Percentiles rank a stretch among this genome's conserved stretches.
Evolutionary conservation across 2,329 filamentous ascomycete genomes (phyloP).

Genomic region (Fusarium drepaniforme): DNA sequence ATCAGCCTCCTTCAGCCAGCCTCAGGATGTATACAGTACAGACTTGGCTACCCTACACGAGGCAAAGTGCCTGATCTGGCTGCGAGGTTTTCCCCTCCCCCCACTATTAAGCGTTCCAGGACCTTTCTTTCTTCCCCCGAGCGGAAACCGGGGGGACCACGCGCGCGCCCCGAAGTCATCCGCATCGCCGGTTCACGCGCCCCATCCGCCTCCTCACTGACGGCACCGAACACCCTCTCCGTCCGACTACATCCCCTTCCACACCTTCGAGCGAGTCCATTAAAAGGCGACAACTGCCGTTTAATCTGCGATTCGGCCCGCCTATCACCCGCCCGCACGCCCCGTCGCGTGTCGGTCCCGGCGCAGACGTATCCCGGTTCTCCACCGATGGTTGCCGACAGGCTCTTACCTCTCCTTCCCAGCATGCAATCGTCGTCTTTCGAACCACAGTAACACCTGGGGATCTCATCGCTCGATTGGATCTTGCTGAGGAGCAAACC

Average conservation of each 20-base stretch:
- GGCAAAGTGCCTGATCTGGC: constrained; percentile 4
- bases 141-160: constrained; percentile 39
- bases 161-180: constrained; percentile 48
- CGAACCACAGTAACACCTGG: constrained; percentile 23
- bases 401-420: constrained; percentile 29
- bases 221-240: constrained; percentile 26
- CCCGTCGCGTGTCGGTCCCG: constrained; percentile 34
- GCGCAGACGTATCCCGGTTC: constrained; percentile 35
- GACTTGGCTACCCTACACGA: constrained; percentile 8
- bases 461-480: constrained; percentile 22
- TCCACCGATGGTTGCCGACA: constrained; percentile 44
- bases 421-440: constrained; percentile 37
- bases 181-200: constrained; percentile 47
- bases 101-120: constrained; percentile 34
- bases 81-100: constrained; percentile 15
- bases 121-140: constrained; percentile 25
- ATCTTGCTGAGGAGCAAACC: neutral
- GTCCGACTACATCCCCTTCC: constrained; percentile 17
- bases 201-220: constrained; percentile 34
- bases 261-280: constrained; percentile 10
- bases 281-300: constrained; percentile 29
- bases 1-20: neutral
- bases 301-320: constrained; percentile 17
- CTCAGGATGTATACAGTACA: neutral
- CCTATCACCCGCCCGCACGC: constrained; percentile 27